These are phyloP conservation scores for Fusarium acutatum DNA, from an alignment of 2,329 filamentous ascomycete genomes.

Conservation along the genomic window DNA sequence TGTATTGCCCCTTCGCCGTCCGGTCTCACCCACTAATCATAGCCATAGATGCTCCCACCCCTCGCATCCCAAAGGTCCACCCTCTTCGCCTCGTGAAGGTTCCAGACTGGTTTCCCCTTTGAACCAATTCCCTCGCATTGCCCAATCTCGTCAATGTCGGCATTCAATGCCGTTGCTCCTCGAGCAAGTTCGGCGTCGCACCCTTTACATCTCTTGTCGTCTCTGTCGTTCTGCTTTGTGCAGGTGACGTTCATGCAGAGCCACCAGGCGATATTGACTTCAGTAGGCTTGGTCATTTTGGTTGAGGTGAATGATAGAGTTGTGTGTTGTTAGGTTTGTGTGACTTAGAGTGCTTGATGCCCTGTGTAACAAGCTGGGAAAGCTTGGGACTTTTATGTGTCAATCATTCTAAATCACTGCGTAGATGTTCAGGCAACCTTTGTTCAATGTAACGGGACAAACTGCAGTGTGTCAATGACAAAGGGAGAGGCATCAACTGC, in stretches of 20 bases:
- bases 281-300: background rate
- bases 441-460: background rate
- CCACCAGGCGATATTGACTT: background rate
- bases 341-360: background rate
- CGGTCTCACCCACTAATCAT: rapidly evolving
- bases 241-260: background rate
- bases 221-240: rapidly evolving
- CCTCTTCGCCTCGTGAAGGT: background rate
- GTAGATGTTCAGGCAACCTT: rapidly evolving
- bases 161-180: background rate
- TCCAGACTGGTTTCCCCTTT: background rate
- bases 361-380: background rate
- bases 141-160: rapidly evolving
- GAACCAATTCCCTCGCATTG: rapidly evolving
- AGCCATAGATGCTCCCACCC: background rate
- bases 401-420: rapidly evolving
- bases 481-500: background rate
- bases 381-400: background rate
- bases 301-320: too few relatives aligned
- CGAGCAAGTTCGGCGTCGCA: background rate
- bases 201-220: rapidly evolving
- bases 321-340: background rate
- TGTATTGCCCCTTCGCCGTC: too few relatives aligned
- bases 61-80: background rate
- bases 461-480: background rate